phyloP scores from a whole-genome alignment of 495 filamentous ascomycete species.

The Neurospora sp. region DNA sequence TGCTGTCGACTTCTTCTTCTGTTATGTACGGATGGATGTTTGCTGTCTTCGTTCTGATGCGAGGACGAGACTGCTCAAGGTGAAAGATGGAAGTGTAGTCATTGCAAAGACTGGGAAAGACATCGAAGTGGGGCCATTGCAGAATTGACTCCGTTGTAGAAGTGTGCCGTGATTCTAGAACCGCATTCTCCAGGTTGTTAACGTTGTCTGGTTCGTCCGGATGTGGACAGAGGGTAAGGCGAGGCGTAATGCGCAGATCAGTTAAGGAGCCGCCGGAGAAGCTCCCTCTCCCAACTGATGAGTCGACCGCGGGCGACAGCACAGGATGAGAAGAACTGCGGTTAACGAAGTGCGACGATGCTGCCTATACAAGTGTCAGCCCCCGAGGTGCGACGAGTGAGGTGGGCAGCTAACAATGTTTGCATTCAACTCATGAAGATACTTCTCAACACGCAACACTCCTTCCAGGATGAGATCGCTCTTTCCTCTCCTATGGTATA shows the following conservation, averaged over 20 bases:
- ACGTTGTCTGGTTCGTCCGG: constrained; percentile 2
- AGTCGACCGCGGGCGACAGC: constrained; percentile 1
- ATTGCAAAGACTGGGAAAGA: constrained; percentile 20
- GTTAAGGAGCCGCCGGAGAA: constrained; percentile 11
- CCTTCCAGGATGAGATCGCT: constrained; percentile 27
- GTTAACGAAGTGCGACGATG: neutral
- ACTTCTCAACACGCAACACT: constrained; percentile 20
- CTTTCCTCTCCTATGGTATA: constrained; percentile 17
- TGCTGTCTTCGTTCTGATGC: constrained; percentile 5
- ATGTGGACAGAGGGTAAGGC: neutral
- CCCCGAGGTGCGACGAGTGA: neutral
- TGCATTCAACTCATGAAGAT: constrained; percentile 17
- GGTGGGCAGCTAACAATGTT: constrained; percentile 3
- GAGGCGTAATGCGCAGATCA: constrained; percentile 2
- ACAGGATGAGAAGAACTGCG: neutral
- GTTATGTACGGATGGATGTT: constrained; percentile 25
- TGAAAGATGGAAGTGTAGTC: constrained; percentile 23
- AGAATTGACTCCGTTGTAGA: constrained; percentile 24
- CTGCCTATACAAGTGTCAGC: neutral
- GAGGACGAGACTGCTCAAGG: constrained; percentile 18
- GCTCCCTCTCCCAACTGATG: constrained; percentile 3
- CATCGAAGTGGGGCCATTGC: constrained; percentile 19
- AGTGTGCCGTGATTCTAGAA: constrained; percentile 21
- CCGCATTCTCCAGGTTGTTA: constrained; percentile 20
- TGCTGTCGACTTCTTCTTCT: constrained; percentile 23